phyloP scores from a whole-genome alignment of 768 basidiomycete species.

The Trichaptum fuscoviolaceum region DNA sequence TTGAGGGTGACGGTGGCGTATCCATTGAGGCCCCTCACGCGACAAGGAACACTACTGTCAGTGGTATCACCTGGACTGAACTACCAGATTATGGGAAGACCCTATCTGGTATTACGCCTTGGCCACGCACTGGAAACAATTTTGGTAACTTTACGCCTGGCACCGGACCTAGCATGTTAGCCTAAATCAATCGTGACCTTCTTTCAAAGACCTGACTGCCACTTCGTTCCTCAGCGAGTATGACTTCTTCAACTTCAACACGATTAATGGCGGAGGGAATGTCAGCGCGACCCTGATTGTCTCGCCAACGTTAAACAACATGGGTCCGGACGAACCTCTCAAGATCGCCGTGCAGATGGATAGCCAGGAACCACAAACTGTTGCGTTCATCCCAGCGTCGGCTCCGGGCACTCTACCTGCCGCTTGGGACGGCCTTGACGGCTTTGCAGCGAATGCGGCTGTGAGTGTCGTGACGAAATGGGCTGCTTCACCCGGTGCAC shows the following conservation, averaged over 20 bases:
- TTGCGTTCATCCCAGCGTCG: constrained; percentile 42
- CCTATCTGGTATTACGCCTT: constrained; percentile 55
- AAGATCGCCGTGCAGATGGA: constrained; percentile 50
- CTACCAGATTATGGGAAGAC: constrained; percentile 58
- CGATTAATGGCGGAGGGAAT: constrained; percentile 38
- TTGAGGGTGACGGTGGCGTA: constrained; percentile 58
- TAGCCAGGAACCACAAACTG: constrained; percentile 31
- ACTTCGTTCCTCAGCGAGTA: constrained; percentile 41
- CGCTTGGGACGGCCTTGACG: constrained; percentile 42
- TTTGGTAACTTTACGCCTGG: constrained; percentile 56
- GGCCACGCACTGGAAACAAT: constrained; percentile 43
- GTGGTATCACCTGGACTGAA: constrained; percentile 52
- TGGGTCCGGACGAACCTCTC: constrained; percentile 44
- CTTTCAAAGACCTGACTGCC: neutral
- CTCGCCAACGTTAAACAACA: constrained; percentile 49
- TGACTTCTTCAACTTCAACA: constrained; percentile 60
- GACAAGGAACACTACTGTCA: constrained; percentile 40
- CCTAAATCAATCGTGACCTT: constrained; percentile 5
- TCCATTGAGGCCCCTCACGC: constrained; percentile 65
- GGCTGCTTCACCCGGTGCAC: constrained; percentile 42
- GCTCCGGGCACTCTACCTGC: constrained; percentile 40
- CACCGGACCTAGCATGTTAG: constrained; percentile 56
- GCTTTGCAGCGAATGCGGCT: constrained; percentile 50
- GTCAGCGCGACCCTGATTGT: constrained; percentile 42
- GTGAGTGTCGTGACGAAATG: constrained; percentile 37